Evolutionary conservation across 2,329 filamentous ascomycete species (phyloP).

Genomic region (Mycosphaerella sp.): DNA sequence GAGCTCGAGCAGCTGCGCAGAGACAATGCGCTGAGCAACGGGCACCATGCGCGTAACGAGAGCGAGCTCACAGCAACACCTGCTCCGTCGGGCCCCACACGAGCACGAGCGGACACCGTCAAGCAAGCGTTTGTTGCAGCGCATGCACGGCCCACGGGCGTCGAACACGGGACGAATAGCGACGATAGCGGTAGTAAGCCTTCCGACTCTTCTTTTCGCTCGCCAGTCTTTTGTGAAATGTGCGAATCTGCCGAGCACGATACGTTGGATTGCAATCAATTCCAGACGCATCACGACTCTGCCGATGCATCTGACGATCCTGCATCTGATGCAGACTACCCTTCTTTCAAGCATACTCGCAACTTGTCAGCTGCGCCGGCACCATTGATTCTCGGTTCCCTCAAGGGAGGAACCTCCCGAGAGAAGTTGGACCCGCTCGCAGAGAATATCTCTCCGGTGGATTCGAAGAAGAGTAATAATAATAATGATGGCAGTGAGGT

Average conservation of each 20-base stretch:
- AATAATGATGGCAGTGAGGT: not conserved
- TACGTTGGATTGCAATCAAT: conserved; percentile 74
- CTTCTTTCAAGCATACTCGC: conserved; percentile 6
- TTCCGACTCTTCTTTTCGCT: conserved; percentile 1
- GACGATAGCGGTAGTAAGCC: conserved; percentile 8
- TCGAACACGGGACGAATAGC: not conserved
- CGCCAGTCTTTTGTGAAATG: conserved; percentile 78
- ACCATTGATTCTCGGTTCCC: conserved; percentile 11
- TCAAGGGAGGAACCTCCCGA: conserved; percentile 11
- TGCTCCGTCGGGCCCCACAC: conserved; percentile 21
- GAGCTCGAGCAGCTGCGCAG: conserved; percentile 64
- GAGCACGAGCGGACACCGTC: conserved; percentile 48
- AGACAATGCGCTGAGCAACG: conserved; percentile 40
- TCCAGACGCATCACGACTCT: conserved; percentile 17
- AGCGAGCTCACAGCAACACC: conserved; percentile 28
- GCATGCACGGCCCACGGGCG: conserved; percentile 51
- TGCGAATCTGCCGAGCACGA: conserved; percentile 90
- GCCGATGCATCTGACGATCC: conserved; percentile 17
- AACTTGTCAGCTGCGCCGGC: conserved; percentile 13
- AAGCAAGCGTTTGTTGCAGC: conserved; percentile 53
- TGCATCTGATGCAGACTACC: conserved; percentile 6
- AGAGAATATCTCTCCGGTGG: conserved; percentile 21
- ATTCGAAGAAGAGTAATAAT: too few species aligned
- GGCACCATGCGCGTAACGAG: conserved; percentile 40
- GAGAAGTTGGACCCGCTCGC: conserved; percentile 18